Evolutionary conservation across 257 asterid species (phyloP).

Genomic region (Solanum neorickii): DNA sequence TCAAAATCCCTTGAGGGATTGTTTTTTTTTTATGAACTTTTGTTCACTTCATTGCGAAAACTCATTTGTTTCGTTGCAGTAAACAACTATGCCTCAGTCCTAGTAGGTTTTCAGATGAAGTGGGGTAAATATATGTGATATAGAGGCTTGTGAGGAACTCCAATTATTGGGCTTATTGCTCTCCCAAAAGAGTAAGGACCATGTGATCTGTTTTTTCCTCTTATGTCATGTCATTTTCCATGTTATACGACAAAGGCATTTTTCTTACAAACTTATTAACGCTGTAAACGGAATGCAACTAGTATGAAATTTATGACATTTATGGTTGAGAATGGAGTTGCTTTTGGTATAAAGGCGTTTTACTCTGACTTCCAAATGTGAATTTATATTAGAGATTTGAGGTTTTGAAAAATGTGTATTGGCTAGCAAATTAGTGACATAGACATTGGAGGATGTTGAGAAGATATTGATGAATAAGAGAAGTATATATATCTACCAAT

Average conservation of each 20-base stretch:
- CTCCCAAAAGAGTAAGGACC: background rate
- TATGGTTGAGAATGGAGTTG: background rate
- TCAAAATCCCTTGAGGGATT: background rate
- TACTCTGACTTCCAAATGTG: background rate
- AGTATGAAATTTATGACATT: background rate
- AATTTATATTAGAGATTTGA: background rate
- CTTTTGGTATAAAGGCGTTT: background rate
- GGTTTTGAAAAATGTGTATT: background rate
- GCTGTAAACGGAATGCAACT: background rate
- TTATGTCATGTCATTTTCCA: background rate
- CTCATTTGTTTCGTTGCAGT: background rate
- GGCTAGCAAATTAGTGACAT: background rate
- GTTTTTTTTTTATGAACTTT: background rate
- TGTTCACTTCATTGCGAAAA: background rate
- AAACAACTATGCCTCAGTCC: background rate
- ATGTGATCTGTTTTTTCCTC: background rate
- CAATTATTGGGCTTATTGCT: background rate
- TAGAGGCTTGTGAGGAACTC: background rate
- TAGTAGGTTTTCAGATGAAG: background rate
- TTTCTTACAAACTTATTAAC: background rate
- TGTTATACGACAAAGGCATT: background rate
- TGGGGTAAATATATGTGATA: background rate
- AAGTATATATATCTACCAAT: background rate
- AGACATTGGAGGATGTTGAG: background rate
- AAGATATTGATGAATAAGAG: background rate